Evolutionary conservation across 2,329 filamentous ascomycete species (phyloP).

Genomic region (Didymosphaeria variabile): DNA sequence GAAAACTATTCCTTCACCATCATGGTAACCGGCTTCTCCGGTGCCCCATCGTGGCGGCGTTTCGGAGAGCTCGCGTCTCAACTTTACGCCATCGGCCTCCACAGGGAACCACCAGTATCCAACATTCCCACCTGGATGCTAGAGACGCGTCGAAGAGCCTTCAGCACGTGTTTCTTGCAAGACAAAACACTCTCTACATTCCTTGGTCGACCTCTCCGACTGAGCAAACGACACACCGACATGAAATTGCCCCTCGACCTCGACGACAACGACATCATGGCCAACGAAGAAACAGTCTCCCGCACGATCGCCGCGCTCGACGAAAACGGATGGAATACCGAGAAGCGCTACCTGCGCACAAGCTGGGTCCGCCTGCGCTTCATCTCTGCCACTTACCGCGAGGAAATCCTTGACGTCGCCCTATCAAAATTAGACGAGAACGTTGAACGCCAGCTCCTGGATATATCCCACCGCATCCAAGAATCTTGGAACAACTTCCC

Average conservation of each 20-base stretch:
- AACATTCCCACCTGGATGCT: constrained; percentile 39
- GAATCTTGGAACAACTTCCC: constrained; percentile 40
- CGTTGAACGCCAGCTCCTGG: constrained; percentile 33
- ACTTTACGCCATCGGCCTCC: constrained; percentile 43
- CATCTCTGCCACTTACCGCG: constrained; percentile 36
- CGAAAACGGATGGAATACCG: constrained; percentile 52
- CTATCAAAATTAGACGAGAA: constrained; percentile 32
- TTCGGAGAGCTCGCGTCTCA: constrained; percentile 42
- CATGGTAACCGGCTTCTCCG: constrained; percentile 47
- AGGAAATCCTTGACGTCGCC: constrained; percentile 46
- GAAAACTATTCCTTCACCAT: constrained; percentile 50
- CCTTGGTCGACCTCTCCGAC: constrained; percentile 42
- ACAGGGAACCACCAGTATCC: constrained; percentile 38
- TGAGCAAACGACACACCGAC: constrained; percentile 43
- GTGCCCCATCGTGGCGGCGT: constrained; percentile 44
- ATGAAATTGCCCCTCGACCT: constrained; percentile 42
- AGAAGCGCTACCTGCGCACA: constrained; percentile 30
- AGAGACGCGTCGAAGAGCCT: constrained; percentile 40
- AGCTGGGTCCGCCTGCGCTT: constrained; percentile 27
- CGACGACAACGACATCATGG: constrained; percentile 37
- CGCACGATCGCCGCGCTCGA: constrained; percentile 34
- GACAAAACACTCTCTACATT: constrained; percentile 48
- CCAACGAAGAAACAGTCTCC: constrained; percentile 26
- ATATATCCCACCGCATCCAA: constrained; percentile 41
- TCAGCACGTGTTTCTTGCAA: constrained; percentile 39